Percentiles rank a stretch among this genome's conserved stretches.
Evolutionary conservation across 169 alveolate species (phyloP).

Genomic region (Plasmodium knowlesi): DNA sequence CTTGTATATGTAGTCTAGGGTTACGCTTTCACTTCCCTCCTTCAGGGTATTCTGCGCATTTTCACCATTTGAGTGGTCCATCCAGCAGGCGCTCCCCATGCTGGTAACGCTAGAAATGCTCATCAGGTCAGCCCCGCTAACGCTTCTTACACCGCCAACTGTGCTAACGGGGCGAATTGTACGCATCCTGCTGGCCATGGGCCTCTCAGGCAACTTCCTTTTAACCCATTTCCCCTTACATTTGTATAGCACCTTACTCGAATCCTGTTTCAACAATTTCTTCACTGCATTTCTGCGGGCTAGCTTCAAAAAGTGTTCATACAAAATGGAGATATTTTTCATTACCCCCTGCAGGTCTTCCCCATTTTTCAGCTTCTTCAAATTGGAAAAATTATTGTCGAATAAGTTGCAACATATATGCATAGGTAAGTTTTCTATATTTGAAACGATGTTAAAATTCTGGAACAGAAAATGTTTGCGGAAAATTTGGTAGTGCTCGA

Average conservation of each 20-base stretch:
- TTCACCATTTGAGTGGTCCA: neutral
- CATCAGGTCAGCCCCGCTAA: neutral
- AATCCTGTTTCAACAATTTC: conserved; percentile 42
- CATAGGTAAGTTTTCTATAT: conserved; percentile 65
- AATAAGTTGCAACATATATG: conserved; percentile 28
- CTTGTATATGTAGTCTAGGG: conserved; percentile 43
- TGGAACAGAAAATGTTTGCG: conserved; percentile 61
- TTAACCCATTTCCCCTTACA: conserved; percentile 59
- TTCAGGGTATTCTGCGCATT: neutral
- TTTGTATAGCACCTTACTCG: conserved; percentile 28
- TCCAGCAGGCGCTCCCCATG: neutral
- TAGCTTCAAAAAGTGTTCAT: conserved; percentile 46
- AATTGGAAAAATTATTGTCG: neutral
- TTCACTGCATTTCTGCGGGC: conserved; percentile 69
- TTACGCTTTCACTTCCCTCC: neutral
- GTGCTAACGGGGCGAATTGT: neutral
- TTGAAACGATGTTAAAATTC: conserved; percentile 34
- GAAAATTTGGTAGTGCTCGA: conserved; percentile 64
- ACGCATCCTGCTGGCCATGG: neutral
- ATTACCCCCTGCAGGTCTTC: conserved; percentile 5
- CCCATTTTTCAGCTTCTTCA: conserved; percentile 27
- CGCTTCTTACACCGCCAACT: neutral
- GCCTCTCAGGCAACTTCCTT: conserved; percentile 9
- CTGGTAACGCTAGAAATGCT: neutral
- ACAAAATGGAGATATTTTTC: conserved; percentile 26